Percentiles rank a stretch among this genome's conserved stretches.
These are phyloP conservation scores for Lentinula sp. DNA, from an alignment of 768 basidiomycete species.

Conservation along the genomic window DNA sequence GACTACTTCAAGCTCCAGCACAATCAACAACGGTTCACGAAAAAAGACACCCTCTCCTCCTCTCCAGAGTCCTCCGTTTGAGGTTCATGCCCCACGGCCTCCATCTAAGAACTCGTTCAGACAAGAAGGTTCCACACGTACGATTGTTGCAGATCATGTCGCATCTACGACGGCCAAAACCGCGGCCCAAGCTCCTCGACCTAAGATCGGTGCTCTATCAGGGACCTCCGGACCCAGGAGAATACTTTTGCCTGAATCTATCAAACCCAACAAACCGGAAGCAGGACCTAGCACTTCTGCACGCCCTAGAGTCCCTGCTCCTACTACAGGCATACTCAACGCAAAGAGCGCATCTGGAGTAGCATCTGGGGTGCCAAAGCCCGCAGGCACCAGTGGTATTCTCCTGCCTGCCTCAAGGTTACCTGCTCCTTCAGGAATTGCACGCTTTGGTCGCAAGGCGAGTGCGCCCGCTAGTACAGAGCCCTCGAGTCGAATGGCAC, in stretches of 20 bases:
- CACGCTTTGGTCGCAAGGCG: not conserved
- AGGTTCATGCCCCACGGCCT: not conserved
- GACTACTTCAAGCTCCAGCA: not conserved
- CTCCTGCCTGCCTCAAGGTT: not conserved
- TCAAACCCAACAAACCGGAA: not conserved
- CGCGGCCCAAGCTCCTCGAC: not conserved
- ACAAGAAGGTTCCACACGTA: conserved; percentile 29
- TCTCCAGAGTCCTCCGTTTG: not conserved
- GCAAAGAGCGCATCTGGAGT: not conserved
- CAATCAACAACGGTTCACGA: not conserved
- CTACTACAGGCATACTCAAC: conserved; percentile 1
- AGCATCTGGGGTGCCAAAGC: not conserved
- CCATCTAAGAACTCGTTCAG: conserved; percentile 8
- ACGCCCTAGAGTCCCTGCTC: not conserved
- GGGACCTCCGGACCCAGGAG: conserved; percentile 10
- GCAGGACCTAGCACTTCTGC: not conserved
- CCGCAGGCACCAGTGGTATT: not conserved
- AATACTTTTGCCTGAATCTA: conserved; percentile 4
- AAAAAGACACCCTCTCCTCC: not conserved
- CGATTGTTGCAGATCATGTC: conserved; percentile 16
- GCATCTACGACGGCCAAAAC: not conserved
- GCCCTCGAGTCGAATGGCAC: not conserved
- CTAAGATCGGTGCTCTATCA: not conserved
- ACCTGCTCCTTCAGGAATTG: conserved; percentile 7
- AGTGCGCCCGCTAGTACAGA: not conserved